Conservation (phyloP, 2,329 filamentous ascomycete genomes). For the Ophiocordyceps robertsii region DNA sequence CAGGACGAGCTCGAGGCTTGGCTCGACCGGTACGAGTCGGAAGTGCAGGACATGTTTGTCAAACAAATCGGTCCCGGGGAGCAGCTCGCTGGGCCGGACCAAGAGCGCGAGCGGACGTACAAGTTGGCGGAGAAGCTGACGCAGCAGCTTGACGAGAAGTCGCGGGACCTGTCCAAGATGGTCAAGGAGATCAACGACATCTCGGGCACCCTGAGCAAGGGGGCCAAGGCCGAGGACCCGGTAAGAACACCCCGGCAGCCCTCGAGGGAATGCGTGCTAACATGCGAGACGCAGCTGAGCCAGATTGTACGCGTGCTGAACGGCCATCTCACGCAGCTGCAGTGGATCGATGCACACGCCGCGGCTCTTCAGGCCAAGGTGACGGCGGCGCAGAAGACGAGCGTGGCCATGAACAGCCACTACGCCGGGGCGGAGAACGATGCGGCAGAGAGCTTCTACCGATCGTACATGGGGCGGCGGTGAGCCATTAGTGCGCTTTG, state of each 20-base stretch:
- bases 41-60: slow-evolving; percentile 79
- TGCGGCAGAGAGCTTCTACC: slow-evolving; percentile 79
- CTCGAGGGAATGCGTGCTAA: slow-evolving; percentile 8
- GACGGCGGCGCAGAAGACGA: slow-evolving; percentile 64
- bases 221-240: slow-evolving; percentile 74
- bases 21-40: slow-evolving; percentile 81
- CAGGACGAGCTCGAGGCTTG: slow-evolving; percentile 82
- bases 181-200: slow-evolving; percentile 96
- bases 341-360: slow-evolving; percentile 84
- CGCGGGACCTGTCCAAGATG: slow-evolving; percentile 85
- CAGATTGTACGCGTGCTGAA: slow-evolving; percentile 95
- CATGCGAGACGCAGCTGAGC: slow-evolving; percentile 48
- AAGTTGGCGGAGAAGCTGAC: slow-evolving; percentile 89
- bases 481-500: slow-evolving; percentile 18
- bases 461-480: slow-evolving; percentile 69
- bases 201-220: slow-evolving; percentile 79
- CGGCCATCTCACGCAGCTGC: slow-evolving; percentile 78
- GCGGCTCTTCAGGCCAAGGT: slow-evolving; percentile 74
- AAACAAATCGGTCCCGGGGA: slow-evolving; percentile 66
- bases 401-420: slow-evolving; percentile 44
- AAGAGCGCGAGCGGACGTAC: slow-evolving; percentile 91
- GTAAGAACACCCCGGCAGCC: slow-evolving; percentile 37
- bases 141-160: slow-evolving; percentile 84
- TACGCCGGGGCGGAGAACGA: slow-evolving; percentile 51
- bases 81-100: slow-evolving; percentile 73